These are phyloP conservation scores for Trichoderma afroharzianum DNA, from an alignment of 2,329 filamentous ascomycete species.

Conservation along the genomic window DNA sequence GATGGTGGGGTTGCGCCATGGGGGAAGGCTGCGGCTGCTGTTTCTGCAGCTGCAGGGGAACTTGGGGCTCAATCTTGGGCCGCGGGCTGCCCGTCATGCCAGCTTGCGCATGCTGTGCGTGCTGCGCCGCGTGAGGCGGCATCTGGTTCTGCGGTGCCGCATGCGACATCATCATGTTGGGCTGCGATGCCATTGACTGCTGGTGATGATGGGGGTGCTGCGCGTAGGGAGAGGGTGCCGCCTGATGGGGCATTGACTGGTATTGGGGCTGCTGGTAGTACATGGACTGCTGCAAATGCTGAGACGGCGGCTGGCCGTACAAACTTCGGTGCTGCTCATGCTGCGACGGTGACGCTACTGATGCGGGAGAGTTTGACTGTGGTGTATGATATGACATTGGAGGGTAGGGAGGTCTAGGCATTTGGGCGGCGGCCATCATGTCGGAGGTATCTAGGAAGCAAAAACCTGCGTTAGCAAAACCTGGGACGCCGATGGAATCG, in stretches of 20 bases:
- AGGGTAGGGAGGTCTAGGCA: constrained; percentile 78
- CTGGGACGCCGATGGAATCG: constrained; percentile 4
- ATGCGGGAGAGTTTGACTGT: constrained; percentile 91
- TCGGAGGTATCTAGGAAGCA: constrained; percentile 51
- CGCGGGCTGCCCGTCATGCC: constrained; percentile 60
- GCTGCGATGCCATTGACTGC: constrained; percentile 60
- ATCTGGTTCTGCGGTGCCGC: constrained; percentile 55
- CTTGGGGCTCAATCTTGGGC: constrained; percentile 60
- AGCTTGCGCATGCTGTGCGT: constrained; percentile 48
- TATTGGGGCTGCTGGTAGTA: constrained; percentile 67
- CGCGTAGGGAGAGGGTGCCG: constrained; percentile 56
- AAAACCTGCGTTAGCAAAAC: constrained; percentile 18
- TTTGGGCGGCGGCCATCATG: constrained; percentile 63
- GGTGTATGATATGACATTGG: constrained; percentile 90
- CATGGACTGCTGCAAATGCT: constrained; percentile 76
- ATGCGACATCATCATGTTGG: constrained; percentile 65
- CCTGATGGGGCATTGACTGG: constrained; percentile 63
- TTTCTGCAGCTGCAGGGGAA: constrained; percentile 60
- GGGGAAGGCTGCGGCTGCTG: constrained; percentile 41
- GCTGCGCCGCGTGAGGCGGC: constrained; percentile 56
- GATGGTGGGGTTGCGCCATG: constrained; percentile 36
- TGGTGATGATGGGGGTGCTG: constrained; percentile 51
- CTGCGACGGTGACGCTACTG: constrained; percentile 81
- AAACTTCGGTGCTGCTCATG: constrained; percentile 88
- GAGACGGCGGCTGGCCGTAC: constrained; percentile 74